Evolutionary conservation across 225 moss, liverwort and hornwort species (phyloP).

Genomic region (Neckera pumila): DNA sequence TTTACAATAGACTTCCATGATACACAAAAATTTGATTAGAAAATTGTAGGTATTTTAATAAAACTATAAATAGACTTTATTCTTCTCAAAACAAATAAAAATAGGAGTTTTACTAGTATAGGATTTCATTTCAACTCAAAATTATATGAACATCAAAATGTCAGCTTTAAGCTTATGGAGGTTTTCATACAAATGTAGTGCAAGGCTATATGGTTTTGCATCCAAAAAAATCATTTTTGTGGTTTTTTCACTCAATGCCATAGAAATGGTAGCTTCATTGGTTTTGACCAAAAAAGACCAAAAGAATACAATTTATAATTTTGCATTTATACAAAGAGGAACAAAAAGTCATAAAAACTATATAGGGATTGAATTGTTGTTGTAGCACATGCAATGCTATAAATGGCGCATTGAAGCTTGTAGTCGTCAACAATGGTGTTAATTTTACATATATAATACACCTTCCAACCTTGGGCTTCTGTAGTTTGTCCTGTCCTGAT

Average conservation of each 20-base stretch:
- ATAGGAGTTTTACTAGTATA: no score
- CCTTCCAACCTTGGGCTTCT: accelerated
- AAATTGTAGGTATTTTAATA: no score
- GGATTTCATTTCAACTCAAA: no score
- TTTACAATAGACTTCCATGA: no score
- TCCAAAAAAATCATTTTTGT: no score
- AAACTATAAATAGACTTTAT: no score
- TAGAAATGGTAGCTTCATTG: background rate
- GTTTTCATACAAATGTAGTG: no score
- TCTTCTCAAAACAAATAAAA: no score
- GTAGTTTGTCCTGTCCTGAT: accelerated
- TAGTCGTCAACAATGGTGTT: accelerated
- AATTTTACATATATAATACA: background rate
- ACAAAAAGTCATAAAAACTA: background rate
- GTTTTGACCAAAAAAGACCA: background rate
- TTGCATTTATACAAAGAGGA: background rate
- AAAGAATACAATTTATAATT: background rate
- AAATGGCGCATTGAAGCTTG: background rate
- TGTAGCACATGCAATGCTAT: background rate
- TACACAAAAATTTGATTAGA: no score
- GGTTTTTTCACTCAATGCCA: background rate
- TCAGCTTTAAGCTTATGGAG: no score
- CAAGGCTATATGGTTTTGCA: background rate
- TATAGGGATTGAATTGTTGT: background rate
- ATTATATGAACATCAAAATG: no score